These are phyloP conservation scores for Coemansia sp. DNA, from an alignment of 192 early-diverging fungal species.

Conservation along the genomic window DNA sequence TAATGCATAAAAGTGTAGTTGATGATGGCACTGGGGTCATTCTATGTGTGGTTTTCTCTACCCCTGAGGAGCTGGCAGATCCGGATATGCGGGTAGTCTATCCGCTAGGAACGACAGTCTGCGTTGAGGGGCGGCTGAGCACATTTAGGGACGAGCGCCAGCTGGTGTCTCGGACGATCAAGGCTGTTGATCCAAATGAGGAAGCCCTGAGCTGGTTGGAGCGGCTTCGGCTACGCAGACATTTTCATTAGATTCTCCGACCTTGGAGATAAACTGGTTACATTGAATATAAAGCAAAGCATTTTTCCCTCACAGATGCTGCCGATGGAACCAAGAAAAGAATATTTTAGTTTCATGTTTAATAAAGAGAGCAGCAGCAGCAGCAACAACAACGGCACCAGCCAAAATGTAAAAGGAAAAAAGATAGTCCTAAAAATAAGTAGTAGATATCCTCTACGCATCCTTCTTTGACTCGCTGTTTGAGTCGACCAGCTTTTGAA, in stretches of 20 bases:
- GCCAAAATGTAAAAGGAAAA: background rate
- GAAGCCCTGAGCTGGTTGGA: slow-evolving; percentile 49
- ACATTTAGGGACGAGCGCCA: slow-evolving; percentile 36
- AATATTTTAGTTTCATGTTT: background rate
- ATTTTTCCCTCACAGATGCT: too few relatives aligned
- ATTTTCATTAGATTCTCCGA: background rate
- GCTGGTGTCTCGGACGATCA: slow-evolving; percentile 25
- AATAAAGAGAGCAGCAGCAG: background rate
- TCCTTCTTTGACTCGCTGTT: slow-evolving; percentile 51
- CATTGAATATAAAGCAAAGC: background rate
- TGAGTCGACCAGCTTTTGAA: slow-evolving; percentile 36
- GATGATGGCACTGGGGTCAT: slow-evolving; percentile 52
- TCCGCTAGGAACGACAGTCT: slow-evolving; percentile 27
- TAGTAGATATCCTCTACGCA: slow-evolving; percentile 8
- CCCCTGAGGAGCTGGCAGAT: slow-evolving; percentile 25
- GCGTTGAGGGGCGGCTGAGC: slow-evolving; percentile 35
- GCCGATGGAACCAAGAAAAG: background rate
- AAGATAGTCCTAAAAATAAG: background rate
- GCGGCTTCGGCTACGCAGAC: slow-evolving; percentile 33
- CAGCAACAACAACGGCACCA: too few relatives aligned
- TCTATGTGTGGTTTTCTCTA: slow-evolving; percentile 35
- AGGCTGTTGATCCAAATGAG: slow-evolving; percentile 23
- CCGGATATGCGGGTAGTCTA: slow-evolving; percentile 8
- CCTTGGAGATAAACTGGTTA: background rate
- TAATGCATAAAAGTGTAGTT: slow-evolving; percentile 16